Conservation (phyloP, 805 yeast genomes). For the Debaryomyces maramus region DNA sequence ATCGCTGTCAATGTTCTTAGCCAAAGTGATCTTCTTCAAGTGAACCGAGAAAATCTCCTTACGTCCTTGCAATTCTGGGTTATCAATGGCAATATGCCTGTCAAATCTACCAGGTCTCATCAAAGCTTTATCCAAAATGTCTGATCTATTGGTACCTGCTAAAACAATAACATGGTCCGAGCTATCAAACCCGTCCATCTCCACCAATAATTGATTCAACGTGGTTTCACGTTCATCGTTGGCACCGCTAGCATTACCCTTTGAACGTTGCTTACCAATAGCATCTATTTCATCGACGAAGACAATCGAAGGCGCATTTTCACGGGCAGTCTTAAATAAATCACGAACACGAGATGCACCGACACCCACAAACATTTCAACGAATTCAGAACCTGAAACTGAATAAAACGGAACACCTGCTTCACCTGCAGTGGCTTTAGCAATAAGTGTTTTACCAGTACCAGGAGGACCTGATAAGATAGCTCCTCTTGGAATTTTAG, state of each 20-base stretch:
- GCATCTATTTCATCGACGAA: slow-evolving; percentile 99
- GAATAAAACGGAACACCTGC: slow-evolving; percentile 97
- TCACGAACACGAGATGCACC: slow-evolving; percentile 99
- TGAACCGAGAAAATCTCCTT: slow-evolving; percentile 90
- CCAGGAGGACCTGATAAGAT: slow-evolving; percentile 98
- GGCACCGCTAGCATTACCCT: slow-evolving; percentile 74
- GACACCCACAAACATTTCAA: slow-evolving; percentile 98
- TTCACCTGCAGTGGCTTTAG: slow-evolving; percentile 99
- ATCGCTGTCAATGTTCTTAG: slow-evolving; percentile 40
- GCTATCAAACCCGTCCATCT: slow-evolving; percentile 96
- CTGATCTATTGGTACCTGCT: slow-evolving; percentile 97
- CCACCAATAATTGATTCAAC: slow-evolving; percentile 90
- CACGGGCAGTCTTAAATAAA: slow-evolving; percentile 86
- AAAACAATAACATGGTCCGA: slow-evolving; percentile 93
- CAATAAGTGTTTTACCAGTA: slow-evolving; percentile 95
- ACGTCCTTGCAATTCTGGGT: slow-evolving; percentile 94
- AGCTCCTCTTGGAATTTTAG: slow-evolving; percentile 98
- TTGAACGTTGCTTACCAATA: slow-evolving; percentile 89
- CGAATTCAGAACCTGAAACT: slow-evolving; percentile 96
- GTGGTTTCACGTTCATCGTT: slow-evolving; percentile 98
- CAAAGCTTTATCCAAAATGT: slow-evolving; percentile 87
- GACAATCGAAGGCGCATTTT: slow-evolving; percentile 92
- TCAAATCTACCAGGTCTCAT: slow-evolving; percentile 98
- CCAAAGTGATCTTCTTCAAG: slow-evolving; percentile 66
- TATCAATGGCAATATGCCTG: slow-evolving; percentile 86